phyloP scores from a whole-genome alignment of 148 eudicot genomes.

The Fallopia convolvulus region DNA sequence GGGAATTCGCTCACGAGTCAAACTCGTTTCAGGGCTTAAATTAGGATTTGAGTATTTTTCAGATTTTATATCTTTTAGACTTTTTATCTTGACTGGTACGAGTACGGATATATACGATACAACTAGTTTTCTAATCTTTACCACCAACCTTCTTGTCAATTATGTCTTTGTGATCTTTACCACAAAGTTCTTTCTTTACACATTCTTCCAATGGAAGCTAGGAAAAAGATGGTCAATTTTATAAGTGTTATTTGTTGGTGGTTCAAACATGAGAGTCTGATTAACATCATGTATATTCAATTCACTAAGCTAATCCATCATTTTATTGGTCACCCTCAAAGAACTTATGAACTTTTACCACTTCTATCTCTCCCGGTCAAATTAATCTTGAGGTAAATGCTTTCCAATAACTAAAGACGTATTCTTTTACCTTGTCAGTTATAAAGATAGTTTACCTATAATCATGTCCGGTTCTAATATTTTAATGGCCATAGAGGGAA shows the following conservation, averaged over 20 bases:
- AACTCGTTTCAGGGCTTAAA: no score
- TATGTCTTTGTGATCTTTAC: neutral
- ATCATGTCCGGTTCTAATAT: no score
- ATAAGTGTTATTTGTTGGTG: neutral
- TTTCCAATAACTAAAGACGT: neutral
- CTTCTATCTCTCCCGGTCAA: neutral
- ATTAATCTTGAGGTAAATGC: neutral
- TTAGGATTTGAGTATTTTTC: no score
- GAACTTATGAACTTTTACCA: no score
- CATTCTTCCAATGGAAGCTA: neutral
- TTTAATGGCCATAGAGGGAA: no score
- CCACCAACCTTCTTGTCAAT: neutral
- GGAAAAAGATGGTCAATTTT: neutral
- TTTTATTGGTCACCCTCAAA: no score
- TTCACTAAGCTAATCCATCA: no score
- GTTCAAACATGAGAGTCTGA: neutral
- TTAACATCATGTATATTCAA: no score
- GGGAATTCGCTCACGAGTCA: no score
- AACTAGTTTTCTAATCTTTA: neutral
- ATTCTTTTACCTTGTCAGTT: no score
- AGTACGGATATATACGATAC: neutral
- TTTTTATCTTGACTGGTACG: neutral
- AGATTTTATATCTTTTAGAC: no score
- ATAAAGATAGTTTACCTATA: no score
- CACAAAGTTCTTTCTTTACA: neutral